Conservation (phyloP, 108 stramenopile species). For the Pseudonitzschia pungens region DNA sequence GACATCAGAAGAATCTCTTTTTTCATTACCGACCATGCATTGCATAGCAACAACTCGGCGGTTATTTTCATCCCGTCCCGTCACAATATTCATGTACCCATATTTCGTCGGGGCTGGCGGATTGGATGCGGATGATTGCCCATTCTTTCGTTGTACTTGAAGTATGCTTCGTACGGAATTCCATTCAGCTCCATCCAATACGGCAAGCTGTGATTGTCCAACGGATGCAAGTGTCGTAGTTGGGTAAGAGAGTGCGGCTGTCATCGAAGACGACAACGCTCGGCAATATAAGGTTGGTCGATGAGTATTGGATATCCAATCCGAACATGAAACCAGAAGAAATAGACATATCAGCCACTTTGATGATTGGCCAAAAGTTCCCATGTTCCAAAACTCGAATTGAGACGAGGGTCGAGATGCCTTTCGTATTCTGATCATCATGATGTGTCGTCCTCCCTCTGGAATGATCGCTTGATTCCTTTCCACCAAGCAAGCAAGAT, state of each 20-base stretch:
- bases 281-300: not conserved
- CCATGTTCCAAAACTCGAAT: not conserved
- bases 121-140: not conserved
- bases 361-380: not conserved
- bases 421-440: not conserved
- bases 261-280: slow-evolving; percentile 16
- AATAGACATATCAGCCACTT: slow-evolving; percentile 1
- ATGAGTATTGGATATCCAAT: slow-evolving; percentile 7
- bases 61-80: slow-evolving; percentile 29
- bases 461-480: not conserved
- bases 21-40: slow-evolving; percentile 6
- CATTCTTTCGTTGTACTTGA: not conserved
- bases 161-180: slow-evolving; percentile 28
- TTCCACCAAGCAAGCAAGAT: not conserved
- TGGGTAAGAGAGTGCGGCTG: slow-evolving; percentile 12
- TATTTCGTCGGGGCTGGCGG: not conserved
- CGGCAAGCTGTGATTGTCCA: slow-evolving; percentile 22
- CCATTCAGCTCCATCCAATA: slow-evolving; percentile 50
- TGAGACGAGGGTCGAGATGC: not conserved
- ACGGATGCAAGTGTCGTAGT: slow-evolving; percentile 19
- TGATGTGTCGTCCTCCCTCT: not conserved
- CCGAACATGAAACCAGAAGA: not conserved
- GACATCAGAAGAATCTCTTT: slow-evolving; percentile 8
- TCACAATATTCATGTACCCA: slow-evolving; percentile 42
- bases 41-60: slow-evolving; percentile 41